A percentile compares a stretch with the other conserved stretches of the same genome.
Evolutionary conservation across 352 stramenopile species (phyloP).

Genomic region (Pythium dissotocum): DNA sequence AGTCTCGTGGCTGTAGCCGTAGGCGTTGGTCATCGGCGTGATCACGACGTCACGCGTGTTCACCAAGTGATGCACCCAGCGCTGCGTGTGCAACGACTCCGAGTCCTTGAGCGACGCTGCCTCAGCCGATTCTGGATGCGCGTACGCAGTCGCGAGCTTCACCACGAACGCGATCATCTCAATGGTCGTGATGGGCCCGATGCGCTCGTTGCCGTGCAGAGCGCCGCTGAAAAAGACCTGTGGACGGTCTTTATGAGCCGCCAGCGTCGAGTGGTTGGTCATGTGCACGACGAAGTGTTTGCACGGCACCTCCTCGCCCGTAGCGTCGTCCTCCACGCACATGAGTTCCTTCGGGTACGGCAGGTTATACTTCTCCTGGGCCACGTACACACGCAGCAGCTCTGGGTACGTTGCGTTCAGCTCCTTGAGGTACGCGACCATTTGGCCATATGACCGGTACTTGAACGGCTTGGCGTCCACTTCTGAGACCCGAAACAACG

Average conservation of each 20-base stretch:
- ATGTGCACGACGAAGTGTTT: conserved; percentile 88
- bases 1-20: conserved; percentile 87
- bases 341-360: conserved; percentile 67
- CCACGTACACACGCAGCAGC: conserved; percentile 75
- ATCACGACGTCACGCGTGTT: conserved; percentile 83
- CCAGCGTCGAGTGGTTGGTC: conserved; percentile 86
- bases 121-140: conserved; percentile 17
- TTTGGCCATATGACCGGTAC: conserved; percentile 79
- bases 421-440: conserved; percentile 56
- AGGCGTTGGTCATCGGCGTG: conserved; percentile 94
- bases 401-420: conserved; percentile 79
- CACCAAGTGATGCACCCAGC: conserved; percentile 80
- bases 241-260: conserved; percentile 67
- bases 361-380: conserved; percentile 82
- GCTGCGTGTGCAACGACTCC: conserved; percentile 45
- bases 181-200: conserved; percentile 91
- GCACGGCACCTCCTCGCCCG: conserved; percentile 43
- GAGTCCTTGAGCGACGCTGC: conserved; percentile 18
- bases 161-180: conserved; percentile 89
- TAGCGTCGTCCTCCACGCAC: conserved; percentile 56
- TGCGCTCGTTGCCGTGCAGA: conserved; percentile 96
- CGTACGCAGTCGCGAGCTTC: conserved; percentile 52
- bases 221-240: conserved; percentile 96
- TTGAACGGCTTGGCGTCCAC: conserved; percentile 35
- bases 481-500: not conserved